Conservation (phyloP, 2,329 filamentous ascomycete genomes). For the Aureobasidium sp. region DNA sequence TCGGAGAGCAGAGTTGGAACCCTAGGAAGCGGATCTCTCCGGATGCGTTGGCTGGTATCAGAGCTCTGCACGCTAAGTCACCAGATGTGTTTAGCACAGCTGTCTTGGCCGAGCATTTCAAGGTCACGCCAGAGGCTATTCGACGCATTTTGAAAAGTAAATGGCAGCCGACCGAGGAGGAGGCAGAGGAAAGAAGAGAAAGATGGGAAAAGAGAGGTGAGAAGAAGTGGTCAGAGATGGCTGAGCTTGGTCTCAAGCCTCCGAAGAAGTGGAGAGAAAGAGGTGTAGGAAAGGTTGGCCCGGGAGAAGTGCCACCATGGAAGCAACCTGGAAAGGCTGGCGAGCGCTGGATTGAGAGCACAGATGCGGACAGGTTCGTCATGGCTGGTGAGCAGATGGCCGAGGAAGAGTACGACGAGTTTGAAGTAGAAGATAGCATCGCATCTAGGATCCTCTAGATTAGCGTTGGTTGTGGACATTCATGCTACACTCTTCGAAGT, state of each 20-base stretch:
- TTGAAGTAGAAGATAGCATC: not conserved
- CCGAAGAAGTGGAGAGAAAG: constrained; percentile 45
- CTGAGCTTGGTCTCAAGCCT: constrained; percentile 48
- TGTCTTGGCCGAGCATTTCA: constrained; percentile 68
- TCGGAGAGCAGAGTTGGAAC: constrained; percentile 67
- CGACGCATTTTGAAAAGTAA: constrained; percentile 77
- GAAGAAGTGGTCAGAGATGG: constrained; percentile 42
- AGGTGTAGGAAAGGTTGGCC: constrained; percentile 28
- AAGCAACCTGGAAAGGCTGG: constrained; percentile 10
- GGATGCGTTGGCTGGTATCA: constrained; percentile 84
- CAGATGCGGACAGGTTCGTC: constrained; percentile 11
- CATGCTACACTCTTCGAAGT: not conserved
- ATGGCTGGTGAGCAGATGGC: constrained; percentile 11
- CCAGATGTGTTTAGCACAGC: constrained; percentile 69
- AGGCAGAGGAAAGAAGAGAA: constrained; percentile 35
- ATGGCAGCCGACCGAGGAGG: constrained; percentile 54
- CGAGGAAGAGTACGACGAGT: not conserved
- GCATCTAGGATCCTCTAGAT: not conserved
- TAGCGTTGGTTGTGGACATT: not conserved
- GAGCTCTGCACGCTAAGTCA: constrained; percentile 69
- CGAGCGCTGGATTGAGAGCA: constrained; percentile 18
- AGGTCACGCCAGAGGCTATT: constrained; percentile 80
- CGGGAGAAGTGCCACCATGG: constrained; percentile 16
- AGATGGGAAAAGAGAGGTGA: constrained; percentile 44
- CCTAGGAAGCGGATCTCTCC: constrained; percentile 84